Base-by-base conservation (phyloP, 768 basidiomycete genomes). In the Ephemerocybe angulata region DNA sequence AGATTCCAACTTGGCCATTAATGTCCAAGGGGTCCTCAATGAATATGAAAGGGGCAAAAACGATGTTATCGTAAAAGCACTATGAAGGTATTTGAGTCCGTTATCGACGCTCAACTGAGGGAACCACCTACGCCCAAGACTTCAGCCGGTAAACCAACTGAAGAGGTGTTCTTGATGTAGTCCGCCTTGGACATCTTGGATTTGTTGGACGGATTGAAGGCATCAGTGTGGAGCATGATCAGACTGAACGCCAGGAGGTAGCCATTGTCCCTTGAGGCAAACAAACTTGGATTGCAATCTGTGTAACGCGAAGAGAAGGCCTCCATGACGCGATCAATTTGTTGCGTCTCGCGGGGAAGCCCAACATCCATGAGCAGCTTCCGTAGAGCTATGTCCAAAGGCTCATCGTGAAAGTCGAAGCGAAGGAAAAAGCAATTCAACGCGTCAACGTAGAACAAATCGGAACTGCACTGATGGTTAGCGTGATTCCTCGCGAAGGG, bases 171-270 rank as follows among this genome's bases (percentile, higher is more conserved):
- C 73, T 85, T 89, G 63, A 98, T 76, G 65, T 98, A 99, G 65
- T 96, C 95, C 1, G 84, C 78, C 68, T 96, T 98, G 33, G 88
- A 84, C 97, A 99, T 99, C 74, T 98, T 98, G 50, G 85, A 87
- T 73, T 90, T 98, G 73, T 98, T 98, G 58, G 91, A 92, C 71
- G 88, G 91, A 72, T 99, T 99, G 78, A 98, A 98, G 4, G 88
- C 91, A 66, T 99, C 97, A 17, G 97, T 99, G 67, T 98, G 95
- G 48, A 98, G 77, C 96, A 99, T 98, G 63, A 98, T 97, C 65
- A 98, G 76, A 62, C 96, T 98, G 73, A 98, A 98, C 12, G 96
- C 93, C 44, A 98, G 76, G 50, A 98, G 90, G 71, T 98, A 98
- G 11, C 96, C 90, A 62, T 96, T 87, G 64, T 97, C 94, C 95